Evolutionary conservation across 2,329 filamentous ascomycete genomes (phyloP).

Genomic region (Trichoderma gracile): DNA sequence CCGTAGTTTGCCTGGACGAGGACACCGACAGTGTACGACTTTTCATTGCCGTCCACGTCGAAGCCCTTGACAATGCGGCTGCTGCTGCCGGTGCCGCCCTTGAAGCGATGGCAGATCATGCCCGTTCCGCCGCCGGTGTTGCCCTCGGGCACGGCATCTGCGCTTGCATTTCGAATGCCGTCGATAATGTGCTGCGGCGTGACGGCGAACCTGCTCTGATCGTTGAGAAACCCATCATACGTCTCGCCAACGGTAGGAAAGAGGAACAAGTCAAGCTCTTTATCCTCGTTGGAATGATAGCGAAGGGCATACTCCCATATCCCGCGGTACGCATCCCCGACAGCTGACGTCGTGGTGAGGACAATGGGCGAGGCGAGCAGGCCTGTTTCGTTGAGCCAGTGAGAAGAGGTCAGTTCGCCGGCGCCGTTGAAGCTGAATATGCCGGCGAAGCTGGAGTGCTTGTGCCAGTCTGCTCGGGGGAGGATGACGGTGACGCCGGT

Average conservation of each 20-base stretch:
- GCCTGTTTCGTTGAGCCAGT: conserved; percentile 64
- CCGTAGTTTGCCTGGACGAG: conserved; percentile 69
- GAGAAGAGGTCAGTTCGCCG: conserved; percentile 62
- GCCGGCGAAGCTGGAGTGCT: conserved; percentile 49
- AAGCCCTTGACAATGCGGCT: conserved; percentile 56
- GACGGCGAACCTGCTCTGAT: conserved; percentile 57
- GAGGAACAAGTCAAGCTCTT: conserved; percentile 54
- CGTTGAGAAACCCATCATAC: conserved; percentile 62
- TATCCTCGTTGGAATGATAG: conserved; percentile 45
- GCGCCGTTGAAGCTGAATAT: conserved; percentile 64
- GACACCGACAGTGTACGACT: conserved; percentile 59
- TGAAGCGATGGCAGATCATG: conserved; percentile 66
- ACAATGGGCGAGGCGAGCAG: conserved; percentile 60
- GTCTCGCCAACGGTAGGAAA: conserved; percentile 63
- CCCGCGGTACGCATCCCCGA: conserved; percentile 60
- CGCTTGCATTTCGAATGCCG: conserved; percentile 53
- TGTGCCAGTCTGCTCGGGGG: conserved; percentile 47
- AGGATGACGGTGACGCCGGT: conserved; percentile 54
- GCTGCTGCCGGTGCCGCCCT: conserved; percentile 65
- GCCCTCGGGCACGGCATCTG: conserved; percentile 59
- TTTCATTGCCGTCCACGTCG: conserved; percentile 37
- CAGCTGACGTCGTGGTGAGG: conserved; percentile 58
- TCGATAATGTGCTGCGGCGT: conserved; percentile 54
- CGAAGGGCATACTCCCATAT: conserved; percentile 57
- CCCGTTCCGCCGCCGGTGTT: conserved; percentile 67